Conservation (phyloP, 805 yeast species). For the Isabelozyma gotoi region DNA sequence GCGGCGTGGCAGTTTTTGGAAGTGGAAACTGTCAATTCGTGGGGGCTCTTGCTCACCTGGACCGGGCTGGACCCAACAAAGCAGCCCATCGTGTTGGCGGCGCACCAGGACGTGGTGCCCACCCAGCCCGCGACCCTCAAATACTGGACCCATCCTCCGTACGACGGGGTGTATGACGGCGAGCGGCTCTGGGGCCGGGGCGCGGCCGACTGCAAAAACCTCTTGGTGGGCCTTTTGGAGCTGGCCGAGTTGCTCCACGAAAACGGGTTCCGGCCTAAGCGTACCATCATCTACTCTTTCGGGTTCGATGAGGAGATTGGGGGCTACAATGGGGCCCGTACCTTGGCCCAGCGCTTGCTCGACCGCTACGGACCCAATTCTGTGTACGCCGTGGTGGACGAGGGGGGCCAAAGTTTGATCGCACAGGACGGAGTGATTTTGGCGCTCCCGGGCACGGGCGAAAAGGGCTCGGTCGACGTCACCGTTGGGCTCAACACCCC, state of each 20-base stretch:
- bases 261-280: constrained; percentile 10
- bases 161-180: constrained; percentile 37
- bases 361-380: constrained; percentile 12
- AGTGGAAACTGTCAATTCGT: constrained; percentile 14
- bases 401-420: constrained; percentile 16
- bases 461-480: constrained; percentile 14
- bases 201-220: constrained; percentile 33
- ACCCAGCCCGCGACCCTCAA: constrained; percentile 16
- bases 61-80: constrained; percentile 12
- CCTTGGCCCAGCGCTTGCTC: constrained; percentile 6
- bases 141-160: constrained; percentile 39
- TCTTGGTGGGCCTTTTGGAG: constrained; percentile 21
- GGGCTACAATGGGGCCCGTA: constrained; percentile 12
- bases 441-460: constrained; percentile 16
- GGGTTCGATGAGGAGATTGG: constrained; percentile 19
- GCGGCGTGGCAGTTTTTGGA: constrained; percentile 10
- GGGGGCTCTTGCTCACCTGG: constrained; percentile 22
- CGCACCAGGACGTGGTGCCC: constrained; percentile 26
- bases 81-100: constrained; percentile 21
- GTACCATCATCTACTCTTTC: constrained; percentile 14
- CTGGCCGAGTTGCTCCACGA: constrained; percentile 11
- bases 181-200: constrained; percentile 40
- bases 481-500: constrained; percentile 20
- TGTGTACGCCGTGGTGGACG: constrained; percentile 15
- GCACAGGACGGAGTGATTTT: constrained; percentile 9